Evolutionary conservation across 257 asterid genomes (phyloP).

Genomic region (Solanum raphanifolium): DNA sequence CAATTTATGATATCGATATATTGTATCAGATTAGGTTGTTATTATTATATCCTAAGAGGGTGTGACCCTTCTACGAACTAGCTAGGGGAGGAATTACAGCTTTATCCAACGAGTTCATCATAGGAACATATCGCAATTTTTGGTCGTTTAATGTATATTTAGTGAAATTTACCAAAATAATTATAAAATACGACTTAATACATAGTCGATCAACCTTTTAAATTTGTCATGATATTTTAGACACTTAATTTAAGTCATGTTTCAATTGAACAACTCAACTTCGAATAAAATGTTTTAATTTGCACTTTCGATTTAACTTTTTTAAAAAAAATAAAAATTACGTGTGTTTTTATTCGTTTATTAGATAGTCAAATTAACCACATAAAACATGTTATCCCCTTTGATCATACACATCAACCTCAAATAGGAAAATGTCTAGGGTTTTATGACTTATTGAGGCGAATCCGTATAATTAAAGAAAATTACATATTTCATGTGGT

Average conservation of each 20-base stretch:
- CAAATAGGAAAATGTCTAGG: background rate
- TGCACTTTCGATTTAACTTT: background rate
- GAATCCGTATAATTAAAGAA: background rate
- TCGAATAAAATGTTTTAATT: background rate
- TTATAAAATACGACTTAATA: too few relatives aligned
- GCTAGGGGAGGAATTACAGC: background rate
- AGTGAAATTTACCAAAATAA: background rate
- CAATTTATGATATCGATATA: accelerated
- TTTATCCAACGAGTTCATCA: background rate
- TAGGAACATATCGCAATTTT: background rate
- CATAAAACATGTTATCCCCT: background rate
- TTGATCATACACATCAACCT: background rate
- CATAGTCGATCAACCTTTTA: background rate
- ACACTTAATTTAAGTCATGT: background rate
- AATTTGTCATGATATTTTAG: background rate
- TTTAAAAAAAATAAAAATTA: background rate
- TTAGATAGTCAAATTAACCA: background rate
- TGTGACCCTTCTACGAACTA: background rate
- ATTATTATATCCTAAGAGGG: background rate
- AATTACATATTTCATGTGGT: background rate
- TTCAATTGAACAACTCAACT: background rate
- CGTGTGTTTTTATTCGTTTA: background rate
- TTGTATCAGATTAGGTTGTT: background rate
- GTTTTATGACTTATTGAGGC: background rate
- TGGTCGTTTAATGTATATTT: background rate